These are phyloP conservation scores for Annona cherimola DNA, from an alignment of 164 flowering plant genomes.

Conservation along the genomic window DNA sequence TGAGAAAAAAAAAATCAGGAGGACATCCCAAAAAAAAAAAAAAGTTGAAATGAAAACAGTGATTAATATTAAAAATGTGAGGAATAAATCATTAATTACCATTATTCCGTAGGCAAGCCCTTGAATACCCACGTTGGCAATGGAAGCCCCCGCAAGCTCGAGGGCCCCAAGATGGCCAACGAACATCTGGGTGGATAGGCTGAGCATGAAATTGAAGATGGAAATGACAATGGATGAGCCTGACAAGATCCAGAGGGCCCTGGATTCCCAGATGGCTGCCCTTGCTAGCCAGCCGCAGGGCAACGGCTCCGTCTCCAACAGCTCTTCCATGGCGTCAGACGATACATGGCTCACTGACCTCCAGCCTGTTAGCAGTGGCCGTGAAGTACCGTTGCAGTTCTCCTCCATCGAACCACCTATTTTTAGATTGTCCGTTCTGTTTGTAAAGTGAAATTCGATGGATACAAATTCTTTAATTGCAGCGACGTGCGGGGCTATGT, in stretches of 20 bases:
- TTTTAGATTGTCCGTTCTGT: neutral
- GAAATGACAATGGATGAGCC: slow-evolving; percentile 53
- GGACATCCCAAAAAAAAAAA: neutral
- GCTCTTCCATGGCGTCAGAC: slow-evolving; percentile 36
- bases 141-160: slow-evolving; percentile 73
- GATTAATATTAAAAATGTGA: neutral
- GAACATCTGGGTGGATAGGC: slow-evolving; percentile 57
- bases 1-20: slow-evolving; percentile 11
- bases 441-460: no score
- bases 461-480: no score
- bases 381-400: neutral
- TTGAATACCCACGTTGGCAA: slow-evolving; percentile 72
- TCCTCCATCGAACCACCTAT: neutral
- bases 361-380: neutral
- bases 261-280: slow-evolving; percentile 57
- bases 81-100: slow-evolving; percentile 25
- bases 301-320: slow-evolving; percentile 26
- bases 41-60: neutral
- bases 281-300: slow-evolving; percentile 30
- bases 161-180: slow-evolving; percentile 55
- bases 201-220: slow-evolving; percentile 65
- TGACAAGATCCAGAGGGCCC: slow-evolving; percentile 54
- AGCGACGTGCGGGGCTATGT: no score
- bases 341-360: neutral
- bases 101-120: slow-evolving; percentile 82